Evolutionary conservation across 2,329 filamentous ascomycete genomes (phyloP), one percentile per base, ranked within the genome.

Genomic region (Coniella lustricola): DNA sequence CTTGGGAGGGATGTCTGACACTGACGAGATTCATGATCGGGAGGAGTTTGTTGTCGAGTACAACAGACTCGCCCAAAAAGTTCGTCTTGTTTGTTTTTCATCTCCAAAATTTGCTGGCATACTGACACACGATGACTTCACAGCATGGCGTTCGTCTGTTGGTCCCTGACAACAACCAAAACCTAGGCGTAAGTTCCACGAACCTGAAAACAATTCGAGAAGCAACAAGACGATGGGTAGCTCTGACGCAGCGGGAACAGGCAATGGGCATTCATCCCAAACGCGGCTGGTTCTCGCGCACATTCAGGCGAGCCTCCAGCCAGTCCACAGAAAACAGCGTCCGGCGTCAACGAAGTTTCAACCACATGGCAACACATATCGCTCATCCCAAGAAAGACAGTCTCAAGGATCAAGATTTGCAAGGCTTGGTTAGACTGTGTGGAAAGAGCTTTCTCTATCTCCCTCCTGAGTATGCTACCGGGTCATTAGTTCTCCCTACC

Each of bases 371-470:
- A 8, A 56, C 73, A 29, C 67, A 71, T 36, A 50, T 78, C 10
- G 64, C 73, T 12, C 64, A 69, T 13, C 59, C 61, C 37, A 64
- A 62, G 35, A 72, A 67, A 45, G 74, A 76, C 40, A 64, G 62
- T 4, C 60, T 77, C 18, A 76, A 71, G 56, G 67, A 69, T 37
- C 67, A 76, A 53, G 72, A 75, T 44, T 63, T 85, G 1, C 70
- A 76, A 48, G 72, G 75, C n/a, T 71, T 86, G 56, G 73, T 84
- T 16, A 73, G 79, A 10, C 62, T 85, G 25, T 81, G 79, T 54
- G 82, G 82, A 33, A 79, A 78, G 59, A 82, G 79, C 59, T 64
- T 77, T 25, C 64, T 86, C 41, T 77, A 81, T 56, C 66, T 86
- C 8, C 81, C 81, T 1, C 55, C 68, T 3, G 79, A 81, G 46